Percentiles rank a stretch among this genome's conserved stretches.
phyloP scores from a whole-genome alignment of 306 rosid genomes.

The Castanospermum australe region DNA sequence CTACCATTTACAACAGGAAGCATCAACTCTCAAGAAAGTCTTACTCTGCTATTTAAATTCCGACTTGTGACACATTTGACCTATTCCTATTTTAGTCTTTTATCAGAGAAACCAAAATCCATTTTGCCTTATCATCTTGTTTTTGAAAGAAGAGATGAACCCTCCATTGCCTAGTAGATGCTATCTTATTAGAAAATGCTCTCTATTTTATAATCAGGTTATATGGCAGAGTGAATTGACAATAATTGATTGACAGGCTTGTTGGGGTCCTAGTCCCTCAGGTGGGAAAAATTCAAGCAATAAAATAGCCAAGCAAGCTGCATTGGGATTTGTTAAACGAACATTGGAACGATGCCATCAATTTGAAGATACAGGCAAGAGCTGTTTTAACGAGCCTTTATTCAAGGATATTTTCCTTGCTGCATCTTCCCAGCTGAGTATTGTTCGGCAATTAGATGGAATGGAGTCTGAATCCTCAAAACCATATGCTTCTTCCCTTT shows the following conservation, averaged over 20 bases:
- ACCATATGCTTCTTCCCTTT: slow-evolving; percentile 44
- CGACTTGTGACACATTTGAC: neutral
- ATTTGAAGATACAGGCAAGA: slow-evolving; percentile 77
- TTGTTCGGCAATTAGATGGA: slow-evolving; percentile 40
- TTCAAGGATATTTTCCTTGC: slow-evolving; percentile 63
- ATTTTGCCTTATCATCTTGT: slow-evolving; percentile 5
- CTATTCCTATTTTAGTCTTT: slow-evolving; percentile 1
- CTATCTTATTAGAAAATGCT: slow-evolving; percentile 30
- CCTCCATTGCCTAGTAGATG: slow-evolving; percentile 8
- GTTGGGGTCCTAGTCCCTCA: slow-evolving; percentile 64
- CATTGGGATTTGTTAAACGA: slow-evolving; percentile 73
- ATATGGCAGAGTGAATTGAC: slow-evolving; percentile 34
- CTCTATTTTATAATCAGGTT: slow-evolving; percentile 7
- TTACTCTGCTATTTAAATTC: neutral
- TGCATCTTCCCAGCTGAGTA: slow-evolving; percentile 46
- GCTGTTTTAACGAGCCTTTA: slow-evolving; percentile 76
- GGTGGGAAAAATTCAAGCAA: slow-evolving; percentile 71
- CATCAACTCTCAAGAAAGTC: neutral
- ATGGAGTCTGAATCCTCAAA: slow-evolving; percentile 58
- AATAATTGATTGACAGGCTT: slow-evolving; percentile 52
- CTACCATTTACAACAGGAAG: neutral
- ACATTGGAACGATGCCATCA: slow-evolving; percentile 71
- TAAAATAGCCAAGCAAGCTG: slow-evolving; percentile 83
- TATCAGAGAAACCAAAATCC: slow-evolving; percentile 5
- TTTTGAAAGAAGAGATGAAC: slow-evolving; percentile 21